Evolutionary conservation across 805 yeast genomes (phyloP).

Genomic region (Candida piceae): DNA sequence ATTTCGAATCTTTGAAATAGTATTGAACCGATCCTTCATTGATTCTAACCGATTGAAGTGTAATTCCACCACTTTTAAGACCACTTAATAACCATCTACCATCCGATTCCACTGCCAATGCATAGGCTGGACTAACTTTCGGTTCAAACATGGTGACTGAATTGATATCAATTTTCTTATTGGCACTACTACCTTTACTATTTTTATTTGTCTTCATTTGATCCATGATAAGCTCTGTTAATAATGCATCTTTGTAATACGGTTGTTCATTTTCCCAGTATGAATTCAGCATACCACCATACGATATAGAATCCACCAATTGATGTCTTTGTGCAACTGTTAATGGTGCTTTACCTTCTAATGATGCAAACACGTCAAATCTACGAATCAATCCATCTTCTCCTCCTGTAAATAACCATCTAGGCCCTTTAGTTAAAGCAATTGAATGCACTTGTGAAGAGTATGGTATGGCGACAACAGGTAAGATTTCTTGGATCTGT

Average conservation of each 20-base stretch:
- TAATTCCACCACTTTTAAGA: constrained; percentile 76
- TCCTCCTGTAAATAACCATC: constrained; percentile 91
- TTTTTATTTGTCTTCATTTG: constrained; percentile 12
- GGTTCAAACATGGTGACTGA: constrained; percentile 44
- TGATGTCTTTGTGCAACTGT: constrained; percentile 91
- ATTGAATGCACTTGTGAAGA: constrained; percentile 72
- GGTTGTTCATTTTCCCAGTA: constrained; percentile 99
- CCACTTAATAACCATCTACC: constrained; percentile 86
- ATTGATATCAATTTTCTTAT: constrained; percentile 32
- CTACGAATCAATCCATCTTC: constrained; percentile 91
- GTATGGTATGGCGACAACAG: constrained; percentile 85
- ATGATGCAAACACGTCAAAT: constrained; percentile 78
- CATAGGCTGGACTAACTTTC: constrained; percentile 75
- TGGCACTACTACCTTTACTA: constrained; percentile 4
- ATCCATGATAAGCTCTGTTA: constrained; percentile 16
- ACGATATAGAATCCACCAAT: constrained; percentile 76
- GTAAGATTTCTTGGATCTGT: constrained; percentile 63
- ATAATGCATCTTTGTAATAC: constrained; percentile 37
- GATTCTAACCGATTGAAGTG: constrained; percentile 76
- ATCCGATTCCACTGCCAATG: constrained; percentile 78
- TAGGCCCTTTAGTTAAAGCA: constrained; percentile 72
- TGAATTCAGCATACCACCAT: constrained; percentile 75
- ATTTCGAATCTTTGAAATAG: constrained; percentile 42
- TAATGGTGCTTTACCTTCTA: constrained; percentile 80
- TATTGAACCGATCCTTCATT: constrained; percentile 79